These are phyloP conservation scores for Colletotrichum liriopes DNA, from an alignment of 2,329 filamentous ascomycete species.

Conservation along the genomic window DNA sequence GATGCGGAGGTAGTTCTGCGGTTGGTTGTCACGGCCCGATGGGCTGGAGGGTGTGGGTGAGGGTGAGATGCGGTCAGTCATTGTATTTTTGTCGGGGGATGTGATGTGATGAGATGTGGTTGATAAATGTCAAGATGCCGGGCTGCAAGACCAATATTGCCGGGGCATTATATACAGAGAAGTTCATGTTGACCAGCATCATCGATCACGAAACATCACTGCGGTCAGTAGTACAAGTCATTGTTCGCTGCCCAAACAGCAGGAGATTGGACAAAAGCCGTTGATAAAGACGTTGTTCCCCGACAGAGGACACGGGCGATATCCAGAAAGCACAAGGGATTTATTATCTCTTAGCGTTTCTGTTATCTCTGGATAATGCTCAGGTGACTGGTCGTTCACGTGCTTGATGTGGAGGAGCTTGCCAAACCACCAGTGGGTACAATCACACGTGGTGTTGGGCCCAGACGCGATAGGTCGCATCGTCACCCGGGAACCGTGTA, in stretches of 20 bases:
- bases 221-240: neutral
- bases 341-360: neutral
- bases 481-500: neutral
- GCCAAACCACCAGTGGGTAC: neutral
- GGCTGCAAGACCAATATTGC: too few species aligned
- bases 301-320: too few species aligned
- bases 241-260: neutral
- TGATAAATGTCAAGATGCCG: neutral
- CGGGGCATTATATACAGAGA: neutral
- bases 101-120: too few species aligned
- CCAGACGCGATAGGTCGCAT: neutral
- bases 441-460: conserved; percentile 1
- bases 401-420: neutral
- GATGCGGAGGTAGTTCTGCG: conserved; percentile 38
- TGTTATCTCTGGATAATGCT: neutral
- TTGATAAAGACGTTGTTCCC: neutral
- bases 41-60: neutral
- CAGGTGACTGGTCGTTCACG: neutral
- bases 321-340: neutral
- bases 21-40: neutral
- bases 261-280: neutral
- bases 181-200: neutral
- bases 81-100: neutral
- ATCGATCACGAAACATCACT: neutral
- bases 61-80: neutral